Percentiles rank a stretch among this genome's conserved stretches.
Conservation (phyloP, 352 stramenopile species). For the Phytophthora aleatoria region DNA sequence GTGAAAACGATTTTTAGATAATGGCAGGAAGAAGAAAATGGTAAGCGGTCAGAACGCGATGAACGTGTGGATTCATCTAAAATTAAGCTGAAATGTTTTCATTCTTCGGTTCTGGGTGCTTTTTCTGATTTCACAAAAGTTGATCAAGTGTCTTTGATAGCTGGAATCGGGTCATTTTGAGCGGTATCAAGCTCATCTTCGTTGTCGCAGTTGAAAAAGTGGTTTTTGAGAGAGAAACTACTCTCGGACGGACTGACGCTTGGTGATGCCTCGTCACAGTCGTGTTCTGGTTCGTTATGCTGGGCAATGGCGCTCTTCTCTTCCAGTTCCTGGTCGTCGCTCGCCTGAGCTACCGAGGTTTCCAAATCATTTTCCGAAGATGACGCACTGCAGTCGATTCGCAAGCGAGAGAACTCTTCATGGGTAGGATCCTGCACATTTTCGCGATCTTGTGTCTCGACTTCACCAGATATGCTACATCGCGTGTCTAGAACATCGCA, state of each 20-base stretch:
- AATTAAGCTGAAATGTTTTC: constrained; percentile 12
- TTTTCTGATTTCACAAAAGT: background rate
- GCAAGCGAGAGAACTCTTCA: constrained; percentile 9
- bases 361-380: constrained; percentile 11
- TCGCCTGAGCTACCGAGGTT: background rate
- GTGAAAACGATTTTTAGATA: background rate
- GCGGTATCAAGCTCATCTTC: constrained; percentile 4
- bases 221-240: constrained; percentile 1
- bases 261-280: constrained; percentile 23
- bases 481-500: constrained; percentile 46
- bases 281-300: constrained; percentile 44
- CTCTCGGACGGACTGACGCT: constrained; percentile 22
- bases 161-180: background rate
- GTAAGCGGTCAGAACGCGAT: constrained; percentile 16
- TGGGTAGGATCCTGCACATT: constrained; percentile 5
- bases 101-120: background rate
- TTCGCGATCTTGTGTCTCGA: constrained; percentile 2
- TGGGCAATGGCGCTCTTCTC: constrained; percentile 13
- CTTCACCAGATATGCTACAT: background rate
- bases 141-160: background rate
- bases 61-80: constrained; percentile 15
- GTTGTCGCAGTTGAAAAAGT: constrained; percentile 9
- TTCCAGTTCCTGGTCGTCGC: constrained; percentile 4
- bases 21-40: background rate
- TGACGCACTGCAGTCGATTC: constrained; percentile 18